These are phyloP conservation scores for Starmerella roubikii DNA, from an alignment of 805 yeast genomes.

Conservation along the genomic window DNA sequence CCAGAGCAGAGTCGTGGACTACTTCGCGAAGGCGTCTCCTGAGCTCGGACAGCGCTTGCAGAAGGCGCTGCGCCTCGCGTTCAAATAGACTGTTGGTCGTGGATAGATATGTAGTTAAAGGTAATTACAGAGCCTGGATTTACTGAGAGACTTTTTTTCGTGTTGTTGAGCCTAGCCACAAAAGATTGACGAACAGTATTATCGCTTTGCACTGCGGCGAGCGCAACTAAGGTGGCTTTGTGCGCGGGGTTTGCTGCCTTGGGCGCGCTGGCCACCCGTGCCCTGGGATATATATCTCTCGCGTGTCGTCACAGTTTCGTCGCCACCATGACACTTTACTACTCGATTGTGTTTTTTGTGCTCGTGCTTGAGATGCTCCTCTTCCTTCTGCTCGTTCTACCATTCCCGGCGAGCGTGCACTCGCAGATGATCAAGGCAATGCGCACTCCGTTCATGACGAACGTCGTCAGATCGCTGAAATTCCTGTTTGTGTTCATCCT, in stretches of 20 bases:
- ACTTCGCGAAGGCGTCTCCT: constrained; percentile 60
- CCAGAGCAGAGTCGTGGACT: constrained; percentile 65
- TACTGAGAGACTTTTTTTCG: too few species aligned
- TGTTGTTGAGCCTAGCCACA: too few species aligned
- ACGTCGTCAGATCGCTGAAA: constrained; percentile 63
- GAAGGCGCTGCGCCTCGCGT: constrained; percentile 6
- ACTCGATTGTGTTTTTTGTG: constrained; percentile 49
- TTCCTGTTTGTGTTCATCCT: constrained; percentile 74
- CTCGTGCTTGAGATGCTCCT: constrained; percentile 64
- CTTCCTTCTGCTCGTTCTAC: constrained; percentile 70
- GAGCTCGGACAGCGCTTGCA: constrained; percentile 49
- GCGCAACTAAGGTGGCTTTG: too few species aligned
- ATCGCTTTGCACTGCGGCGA: too few species aligned
- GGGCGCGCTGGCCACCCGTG: too few species aligned
- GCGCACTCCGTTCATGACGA: constrained; percentile 49
- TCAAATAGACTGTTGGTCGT: too few species aligned
- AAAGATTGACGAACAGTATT: too few species aligned
- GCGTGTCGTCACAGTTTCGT: too few species aligned
- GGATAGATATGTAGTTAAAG: too few species aligned
- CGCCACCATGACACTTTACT: constrained; percentile 33
- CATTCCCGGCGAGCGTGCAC: constrained; percentile 66
- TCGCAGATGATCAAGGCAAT: constrained; percentile 50
- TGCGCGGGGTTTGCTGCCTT: too few species aligned
- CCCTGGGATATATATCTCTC: too few species aligned
- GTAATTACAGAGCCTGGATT: too few species aligned